Base-by-base conservation (phyloP, 495 filamentous ascomycete species). In the Hypoxylon subgilvum region DNA sequence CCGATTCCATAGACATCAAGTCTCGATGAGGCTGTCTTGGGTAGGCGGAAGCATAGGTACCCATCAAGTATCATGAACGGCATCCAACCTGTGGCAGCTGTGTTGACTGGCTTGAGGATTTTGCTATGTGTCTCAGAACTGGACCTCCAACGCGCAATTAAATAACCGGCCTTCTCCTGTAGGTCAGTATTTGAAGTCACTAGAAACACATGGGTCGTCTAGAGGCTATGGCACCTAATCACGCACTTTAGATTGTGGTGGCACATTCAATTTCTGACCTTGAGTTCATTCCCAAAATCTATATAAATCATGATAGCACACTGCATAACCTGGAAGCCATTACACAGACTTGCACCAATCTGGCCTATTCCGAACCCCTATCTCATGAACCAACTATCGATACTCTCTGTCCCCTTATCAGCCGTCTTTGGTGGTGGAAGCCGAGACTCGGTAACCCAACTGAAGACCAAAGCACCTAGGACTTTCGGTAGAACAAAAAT, bases 351-450 rank as follows among this genome's bases (percentile, higher is more conserved):
- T 35, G 16, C 16, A 49, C 38, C 9, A 27, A 12, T 12, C 38
- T 21, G 2, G 21, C 45, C 4, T 27, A n/a, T 49, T 6, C 27
- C 31, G n/a, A 36, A 30, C 45, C 32, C 32, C 9, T 75, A 66
- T 41, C 69, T 80, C 5, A 72, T 78, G 71, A 71, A 76, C 41
- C 69, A 79, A 42, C 13, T 76, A 2, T 70, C 79, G 3, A 74
- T 76, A 5, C 34, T 79, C 21, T 67, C 72, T 1, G 72, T 76
- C 61, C 74, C 12, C 73, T 80, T 32, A 43, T 79, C n/a, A 69
- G 70, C 58, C 40, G 62, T 3, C 6, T 63, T 3, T 63, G 36
- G 48, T 9, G 43, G 51, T 7, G 69, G 63, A 19, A 80, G 78
- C 50, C 70, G 67, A 38, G 53, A 71, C 32, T 62, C 72, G 12